Evolutionary conservation across 805 yeast species (phyloP), one percentile per base, ranked within the genome.

Genomic region (Komagataella pastoris): DNA sequence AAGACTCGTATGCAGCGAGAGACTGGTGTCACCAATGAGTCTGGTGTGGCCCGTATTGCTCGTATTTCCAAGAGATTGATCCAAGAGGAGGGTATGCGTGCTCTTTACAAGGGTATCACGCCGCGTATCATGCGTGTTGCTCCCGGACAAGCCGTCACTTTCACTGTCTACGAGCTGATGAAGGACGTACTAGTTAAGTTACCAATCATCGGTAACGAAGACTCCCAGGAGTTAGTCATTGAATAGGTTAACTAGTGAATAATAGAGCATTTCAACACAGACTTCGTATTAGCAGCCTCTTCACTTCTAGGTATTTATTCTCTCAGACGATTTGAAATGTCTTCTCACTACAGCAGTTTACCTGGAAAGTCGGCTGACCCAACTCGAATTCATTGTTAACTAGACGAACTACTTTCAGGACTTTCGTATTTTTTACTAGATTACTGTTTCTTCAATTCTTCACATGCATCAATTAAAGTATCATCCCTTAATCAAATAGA

Each of bases 71-170:
- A 72, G 49, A 90, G 83, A 62, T 76, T 91, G 67, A 72, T 90
- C 58, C 82, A 81, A 65, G 95, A 88, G 72, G 96, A 89, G 70
- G 99, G 99, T 59, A 72, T 81, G 58, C 75, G 77, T 51, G 95
- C 96, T 46, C 77, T 91, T 66, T 91, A 91, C 75, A 88, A 91
- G 66, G 99, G 99, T 72, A 91, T 91, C 65, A 89, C 97, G 21
- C 99, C 99, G 60, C 84, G 99, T 73, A 91, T 91, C 59, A 90
- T 91, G 95, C 85, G 99, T 72, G 99, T 91, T 50, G 99, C 99
- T 10, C 97, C 99, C 21, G 99, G 99, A 55, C 99, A 91, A 72
- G 97, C 98, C 52, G 98, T 91, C 53, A 93, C 97, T 17, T 91
- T 91, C 72, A 93, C 98, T 6, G 96, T 93, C 47, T 91, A 91